phyloP scores from a whole-genome alignment of 371 early-diverging fungal species.

The Haplosporangium sp. region DNA sequence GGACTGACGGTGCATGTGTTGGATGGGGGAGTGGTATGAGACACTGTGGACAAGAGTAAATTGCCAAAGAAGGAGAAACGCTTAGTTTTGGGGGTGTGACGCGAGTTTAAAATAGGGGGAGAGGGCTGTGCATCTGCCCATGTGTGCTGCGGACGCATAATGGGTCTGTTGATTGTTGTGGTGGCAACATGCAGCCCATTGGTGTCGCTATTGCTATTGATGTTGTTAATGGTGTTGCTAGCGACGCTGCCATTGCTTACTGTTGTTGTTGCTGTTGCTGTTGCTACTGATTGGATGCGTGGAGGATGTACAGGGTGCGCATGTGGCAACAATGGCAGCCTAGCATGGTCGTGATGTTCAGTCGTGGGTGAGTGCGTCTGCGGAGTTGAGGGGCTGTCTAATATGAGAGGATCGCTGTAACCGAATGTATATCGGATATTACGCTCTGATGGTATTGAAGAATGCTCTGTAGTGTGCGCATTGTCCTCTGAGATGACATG shows the following conservation, averaged over 20 bases:
- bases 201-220: not conserved
- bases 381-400: not conserved
- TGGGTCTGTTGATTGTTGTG: not conserved
- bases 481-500: not conserved
- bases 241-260: not conserved
- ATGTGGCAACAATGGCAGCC: slow-evolving; percentile 12
- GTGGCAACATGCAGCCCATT: not conserved
- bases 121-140: not conserved
- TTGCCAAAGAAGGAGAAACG: slow-evolving; percentile 13
- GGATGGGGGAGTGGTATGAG: not conserved
- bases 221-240: not conserved
- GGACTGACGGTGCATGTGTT: not conserved
- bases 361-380: not conserved
- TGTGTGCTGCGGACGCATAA: not conserved
- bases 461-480: not conserved
- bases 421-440: slow-evolving; percentile 32
- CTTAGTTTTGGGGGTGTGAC: not conserved
- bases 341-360: not conserved
- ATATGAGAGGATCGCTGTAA: slow-evolving; percentile 11
- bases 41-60: slow-evolving; percentile 3
- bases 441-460: slow-evolving; percentile 4
- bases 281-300: slow-evolving; percentile 14
- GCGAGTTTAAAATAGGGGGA: not conserved
- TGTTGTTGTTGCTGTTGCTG: not conserved
- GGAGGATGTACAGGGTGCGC: slow-evolving; percentile 29